Evolutionary conservation across 305 asterid species (phyloP).

Genomic region (Fraxinus nigra): DNA sequence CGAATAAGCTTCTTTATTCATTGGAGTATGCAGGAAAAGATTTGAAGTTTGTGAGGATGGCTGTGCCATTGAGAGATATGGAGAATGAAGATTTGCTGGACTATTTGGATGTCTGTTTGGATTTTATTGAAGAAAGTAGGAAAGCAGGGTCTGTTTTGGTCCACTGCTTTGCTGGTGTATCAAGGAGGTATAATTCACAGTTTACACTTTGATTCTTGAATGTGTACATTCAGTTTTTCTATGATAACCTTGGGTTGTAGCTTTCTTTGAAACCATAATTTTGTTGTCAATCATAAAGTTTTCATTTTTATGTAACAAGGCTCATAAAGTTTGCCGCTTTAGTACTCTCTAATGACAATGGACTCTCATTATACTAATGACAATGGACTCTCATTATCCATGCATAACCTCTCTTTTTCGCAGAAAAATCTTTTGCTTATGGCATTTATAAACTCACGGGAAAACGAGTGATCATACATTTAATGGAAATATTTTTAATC

Average conservation of each 20-base stretch:
- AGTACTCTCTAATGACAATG: neutral
- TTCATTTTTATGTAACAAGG: neutral
- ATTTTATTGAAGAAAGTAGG: constrained; percentile 79
- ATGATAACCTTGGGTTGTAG: neutral
- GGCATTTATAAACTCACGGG: neutral
- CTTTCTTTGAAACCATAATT: neutral
- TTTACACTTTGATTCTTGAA: constrained; percentile 1
- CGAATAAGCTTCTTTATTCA: constrained; percentile 67
- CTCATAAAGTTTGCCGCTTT: neutral
- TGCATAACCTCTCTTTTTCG: neutral
- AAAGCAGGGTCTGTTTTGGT: constrained; percentile 82
- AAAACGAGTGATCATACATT: neutral
- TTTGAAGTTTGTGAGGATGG: constrained; percentile 83
- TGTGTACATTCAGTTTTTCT: neutral
- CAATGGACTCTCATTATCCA: neutral
- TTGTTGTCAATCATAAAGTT: neutral
- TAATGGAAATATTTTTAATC: neutral
- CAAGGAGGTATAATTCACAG: constrained; percentile 66
- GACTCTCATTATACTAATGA: neutral
- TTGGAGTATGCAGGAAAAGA: constrained; percentile 92
- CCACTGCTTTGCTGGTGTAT: constrained; percentile 98
- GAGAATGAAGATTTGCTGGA: constrained; percentile 85
- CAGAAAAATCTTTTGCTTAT: neutral
- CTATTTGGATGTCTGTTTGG: constrained; percentile 83
- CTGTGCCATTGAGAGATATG: constrained; percentile 89